Evolutionary conservation across 2,329 filamentous ascomycete genomes (phyloP), one percentile per base, ranked within the genome.

Genomic region (Hypoxylon sp.): DNA sequence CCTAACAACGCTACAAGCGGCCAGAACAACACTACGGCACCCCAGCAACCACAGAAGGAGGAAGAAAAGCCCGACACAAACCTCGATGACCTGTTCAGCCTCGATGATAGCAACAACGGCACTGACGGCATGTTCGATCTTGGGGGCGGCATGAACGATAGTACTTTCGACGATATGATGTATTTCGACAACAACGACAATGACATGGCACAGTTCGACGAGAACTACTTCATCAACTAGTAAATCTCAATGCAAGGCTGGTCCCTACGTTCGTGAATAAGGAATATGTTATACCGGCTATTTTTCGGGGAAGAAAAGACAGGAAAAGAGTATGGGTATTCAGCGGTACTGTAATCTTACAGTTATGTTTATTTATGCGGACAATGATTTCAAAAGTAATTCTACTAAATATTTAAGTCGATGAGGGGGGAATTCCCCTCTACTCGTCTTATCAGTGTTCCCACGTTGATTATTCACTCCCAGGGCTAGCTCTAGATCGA

Each of bases 111-210:
- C 52, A 72, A 72, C 51, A 72, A 70, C 21, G 77, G 65, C 1
- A 69, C 75, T 76, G 51, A 83, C 62, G 81, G 75, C 66, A 78
- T 79, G 75, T 81, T 83, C 62, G 79, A 80, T 54, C 75, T 82
- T 15, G 81, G 79, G 17, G 75, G 75, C 8, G 79, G 77, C 13
- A 79, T 79, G 47, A 76, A 80, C 58, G 78, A 80, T 70, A 81
- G 78, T 42, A 83, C 82, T 29, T 88, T 88, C 68, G 83, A 87
- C 65, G 83, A 87, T 52, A 72, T 76, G 65, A 76, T 87, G 65
- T 87, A 82, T 68, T 84, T 83, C 56, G 79, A 79, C 64, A 80
- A 74, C 6, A 82, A 82, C 65, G 81, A 83, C 56, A 79, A 83
- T 72, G 81, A 81, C 58, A 81, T 83, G 71, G 81, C 79, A 6